phyloP scores from a whole-genome alignment of 805 yeast genomes.

The Zygosaccharomyces bisporus region DNA sequence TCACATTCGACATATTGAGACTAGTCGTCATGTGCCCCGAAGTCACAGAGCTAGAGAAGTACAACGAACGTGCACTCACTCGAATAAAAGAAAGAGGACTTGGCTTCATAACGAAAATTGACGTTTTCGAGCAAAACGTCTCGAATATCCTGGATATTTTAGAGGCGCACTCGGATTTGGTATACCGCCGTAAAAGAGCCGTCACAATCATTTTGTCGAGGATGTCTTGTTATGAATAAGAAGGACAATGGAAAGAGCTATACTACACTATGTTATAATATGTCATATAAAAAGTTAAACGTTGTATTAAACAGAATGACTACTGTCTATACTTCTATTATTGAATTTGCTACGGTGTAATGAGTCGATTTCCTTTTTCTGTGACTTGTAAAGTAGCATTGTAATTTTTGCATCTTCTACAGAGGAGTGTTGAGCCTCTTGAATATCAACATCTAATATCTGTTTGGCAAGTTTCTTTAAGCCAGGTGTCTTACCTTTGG shows the following conservation, averaged over 20 bases:
- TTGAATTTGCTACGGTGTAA: slow-evolving; percentile 24
- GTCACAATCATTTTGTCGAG: slow-evolving; percentile 23
- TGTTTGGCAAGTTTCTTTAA: slow-evolving; percentile 61
- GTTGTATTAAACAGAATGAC: not conserved
- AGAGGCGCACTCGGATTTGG: slow-evolving; percentile 15
- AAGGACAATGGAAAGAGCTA: not conserved
- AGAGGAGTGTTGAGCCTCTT: slow-evolving; percentile 74
- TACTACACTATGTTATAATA: slow-evolving; percentile 3
- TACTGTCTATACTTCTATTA: not conserved
- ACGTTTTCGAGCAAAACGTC: slow-evolving; percentile 9
- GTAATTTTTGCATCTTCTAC: slow-evolving; percentile 89
- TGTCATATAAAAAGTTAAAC: not conserved
- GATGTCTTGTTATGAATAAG: slow-evolving; percentile 14
- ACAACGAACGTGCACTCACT: slow-evolving; percentile 19
- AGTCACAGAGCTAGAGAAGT: slow-evolving; percentile 27
- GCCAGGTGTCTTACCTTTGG: slow-evolving; percentile 69
- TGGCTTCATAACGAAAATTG: slow-evolving; percentile 11
- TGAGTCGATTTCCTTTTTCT: slow-evolving; percentile 59
- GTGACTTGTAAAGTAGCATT: slow-evolving; percentile 69
- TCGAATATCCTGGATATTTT: slow-evolving; percentile 15
- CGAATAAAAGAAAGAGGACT: slow-evolving; percentile 28
- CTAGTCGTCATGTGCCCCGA: slow-evolving; percentile 33
- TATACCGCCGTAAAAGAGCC: slow-evolving; percentile 27
- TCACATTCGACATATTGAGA: slow-evolving; percentile 34
- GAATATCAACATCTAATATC: slow-evolving; percentile 58